Base-by-base conservation (phyloP, 108 stramenopile genomes). In the Skeletonema costatum region DNA sequence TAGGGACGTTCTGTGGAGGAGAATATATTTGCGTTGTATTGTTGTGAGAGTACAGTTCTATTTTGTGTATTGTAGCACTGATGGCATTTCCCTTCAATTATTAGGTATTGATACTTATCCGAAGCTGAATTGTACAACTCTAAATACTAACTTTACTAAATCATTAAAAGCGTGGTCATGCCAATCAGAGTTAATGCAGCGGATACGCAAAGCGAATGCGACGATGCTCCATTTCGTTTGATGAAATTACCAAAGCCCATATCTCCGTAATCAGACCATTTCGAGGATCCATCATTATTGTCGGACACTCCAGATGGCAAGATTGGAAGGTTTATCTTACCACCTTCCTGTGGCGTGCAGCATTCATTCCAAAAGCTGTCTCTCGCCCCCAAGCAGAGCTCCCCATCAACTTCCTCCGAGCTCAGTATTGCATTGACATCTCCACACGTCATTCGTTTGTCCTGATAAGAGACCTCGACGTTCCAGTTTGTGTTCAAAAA, bases 401-500 rank as follows among this genome's bases (percentile, higher is more conserved):
- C 41, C 32, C 81, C 72, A 59, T 82, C 81, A 21, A 82, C 29
- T 48, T 82, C 81, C 63, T 82, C 81, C 1, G 81, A 61, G 58
- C 75, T 75, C 35, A 82, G 61, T 7, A 71, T 71, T 36, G 81
- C 81, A 68, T 73, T 82, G 36, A 82, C 71, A 64, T 82, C 81
- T 32, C 81, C 71, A 33, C 81, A 82, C n/a, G 81, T 82, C 21
- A 71, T 31, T 8, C 32, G 32, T 29, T 56, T 41, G 42, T 75
- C 75, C 71, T 68, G 75, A 63, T 82, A 82, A 5, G 38, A 25
- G 41, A 82, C 81, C 68, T 82, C 75, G 13, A 39, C 62, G 62
- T 82, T 82, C 81, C 81, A 82, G 42, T 82, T 82, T 2, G 81
- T 82, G 44, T 82, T 82, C 62, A 82, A 59, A 64, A 62, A 82